Percentiles rank a stretch among this genome's conserved stretches.
phyloP scores from a whole-genome alignment of 2,329 filamentous ascomycete species.

The Claviceps sp. region DNA sequence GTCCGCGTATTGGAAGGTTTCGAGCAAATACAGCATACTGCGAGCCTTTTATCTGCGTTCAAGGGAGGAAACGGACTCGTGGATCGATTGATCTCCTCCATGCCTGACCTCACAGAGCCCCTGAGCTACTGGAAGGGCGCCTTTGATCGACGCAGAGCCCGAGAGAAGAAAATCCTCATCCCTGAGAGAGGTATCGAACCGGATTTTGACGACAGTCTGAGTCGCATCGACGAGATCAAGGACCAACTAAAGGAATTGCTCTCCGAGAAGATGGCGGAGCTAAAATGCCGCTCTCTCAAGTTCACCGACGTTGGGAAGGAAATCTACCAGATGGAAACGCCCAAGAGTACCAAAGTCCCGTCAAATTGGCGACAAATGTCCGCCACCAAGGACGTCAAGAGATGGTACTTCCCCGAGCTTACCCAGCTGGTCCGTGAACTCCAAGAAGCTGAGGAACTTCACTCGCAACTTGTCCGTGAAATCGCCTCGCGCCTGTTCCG shows the following conservation, averaged over 20 bases:
- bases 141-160: constrained; percentile 72
- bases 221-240: constrained; percentile 63
- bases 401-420: constrained; percentile 84
- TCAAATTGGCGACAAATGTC: constrained; percentile 94
- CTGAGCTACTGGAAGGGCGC: constrained; percentile 81
- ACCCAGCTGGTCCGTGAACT: constrained; percentile 71
- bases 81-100: constrained; percentile 65
- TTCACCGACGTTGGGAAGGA: constrained; percentile 89
- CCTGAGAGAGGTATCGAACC: constrained; percentile 79
- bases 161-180: constrained; percentile 67
- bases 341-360: constrained; percentile 73
- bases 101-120: constrained; percentile 69
- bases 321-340: constrained; percentile 88
- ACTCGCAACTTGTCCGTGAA: constrained; percentile 80
- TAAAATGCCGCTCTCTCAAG: constrained; percentile 60
- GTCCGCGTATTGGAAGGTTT: constrained; percentile 89
- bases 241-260: constrained; percentile 58
- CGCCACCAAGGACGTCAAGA: constrained; percentile 75
- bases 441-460: constrained; percentile 88
- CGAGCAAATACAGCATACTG: constrained; percentile 93
- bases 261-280: constrained; percentile 53
- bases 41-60: constrained; percentile 62
- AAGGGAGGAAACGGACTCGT: constrained; percentile 72
- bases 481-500: constrained; percentile 71
- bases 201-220: constrained; percentile 78